Percentiles rank a stretch among this genome's conserved stretches.
Evolutionary conservation across 169 alveolate genomes (phyloP).

Genomic region (Cryptosporidium meleagridis): DNA sequence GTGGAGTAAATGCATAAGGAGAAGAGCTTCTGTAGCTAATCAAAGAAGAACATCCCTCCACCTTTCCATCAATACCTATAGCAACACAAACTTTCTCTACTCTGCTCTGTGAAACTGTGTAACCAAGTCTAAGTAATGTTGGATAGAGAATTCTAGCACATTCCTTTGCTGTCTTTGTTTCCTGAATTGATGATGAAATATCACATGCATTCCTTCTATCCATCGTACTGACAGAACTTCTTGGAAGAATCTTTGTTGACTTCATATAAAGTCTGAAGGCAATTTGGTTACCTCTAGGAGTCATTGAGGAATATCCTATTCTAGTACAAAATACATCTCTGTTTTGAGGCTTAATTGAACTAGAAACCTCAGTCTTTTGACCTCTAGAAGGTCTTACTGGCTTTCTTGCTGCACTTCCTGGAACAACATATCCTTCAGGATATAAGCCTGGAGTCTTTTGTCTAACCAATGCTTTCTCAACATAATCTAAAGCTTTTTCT

Average conservation of each 20-base stretch:
- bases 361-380: constrained; percentile 5
- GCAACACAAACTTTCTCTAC: constrained; percentile 55
- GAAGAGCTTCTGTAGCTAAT: constrained; percentile 45
- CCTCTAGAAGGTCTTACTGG: background rate
- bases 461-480: constrained; percentile 62
- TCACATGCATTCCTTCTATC: constrained; percentile 62
- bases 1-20: constrained; percentile 3
- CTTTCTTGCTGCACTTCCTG: constrained; percentile 26
- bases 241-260: constrained; percentile 57
- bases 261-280: constrained; percentile 44
- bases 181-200: constrained; percentile 40
- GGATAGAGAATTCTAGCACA: constrained; percentile 52
- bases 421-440: constrained; percentile 45
- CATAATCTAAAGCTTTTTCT: constrained; percentile 39
- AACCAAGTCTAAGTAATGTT: constrained; percentile 53
- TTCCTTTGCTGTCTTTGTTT: constrained; percentile 18
- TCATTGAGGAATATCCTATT: constrained; percentile 45
- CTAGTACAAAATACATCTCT: constrained; percentile 43
- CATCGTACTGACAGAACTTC: constrained; percentile 27
- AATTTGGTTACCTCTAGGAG: background rate
- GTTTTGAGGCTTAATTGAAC: constrained; percentile 7
- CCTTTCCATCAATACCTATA: constrained; percentile 58
- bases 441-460: constrained; percentile 44
- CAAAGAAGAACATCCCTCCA: constrained; percentile 34
- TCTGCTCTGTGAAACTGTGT: constrained; percentile 47